These are phyloP conservation scores for Lichtheimia hyalospora DNA, from an alignment of 371 early-diverging fungal species.

Conservation along the genomic window DNA sequence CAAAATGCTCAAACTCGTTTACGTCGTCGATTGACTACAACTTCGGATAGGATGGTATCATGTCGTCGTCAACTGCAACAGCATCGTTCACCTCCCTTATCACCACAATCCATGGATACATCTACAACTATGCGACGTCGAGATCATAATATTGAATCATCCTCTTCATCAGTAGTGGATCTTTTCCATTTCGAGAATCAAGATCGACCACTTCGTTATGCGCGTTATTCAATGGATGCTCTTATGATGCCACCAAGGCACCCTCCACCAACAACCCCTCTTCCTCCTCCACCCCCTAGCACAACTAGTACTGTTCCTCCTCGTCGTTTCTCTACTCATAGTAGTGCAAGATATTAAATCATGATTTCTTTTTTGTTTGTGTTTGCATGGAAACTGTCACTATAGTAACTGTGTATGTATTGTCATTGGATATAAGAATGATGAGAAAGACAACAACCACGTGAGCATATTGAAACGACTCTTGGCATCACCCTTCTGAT, in stretches of 20 bases:
- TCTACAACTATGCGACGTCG: neutral
- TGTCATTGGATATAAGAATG: too few species aligned
- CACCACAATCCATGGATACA: neutral
- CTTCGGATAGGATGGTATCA: neutral
- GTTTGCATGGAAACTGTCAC: too few species aligned
- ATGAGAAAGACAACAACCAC: too few species aligned
- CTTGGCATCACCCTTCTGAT: too few species aligned
- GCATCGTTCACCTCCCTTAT: slow-evolving; percentile 3
- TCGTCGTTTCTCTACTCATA: neutral
- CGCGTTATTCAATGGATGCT: neutral
- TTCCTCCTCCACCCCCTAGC: slow-evolving; percentile 9
- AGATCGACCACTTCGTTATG: neutral
- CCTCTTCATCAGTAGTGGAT: slow-evolving; percentile 1
- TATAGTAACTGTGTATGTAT: too few species aligned
- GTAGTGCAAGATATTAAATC: neutral
- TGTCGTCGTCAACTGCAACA: neutral
- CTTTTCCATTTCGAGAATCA: slow-evolving; percentile 8
- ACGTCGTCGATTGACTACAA: neutral
- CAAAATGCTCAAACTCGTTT: neutral
- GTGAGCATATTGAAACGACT: too few species aligned
- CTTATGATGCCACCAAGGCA: slow-evolving; percentile 4
- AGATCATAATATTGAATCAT: too few species aligned
- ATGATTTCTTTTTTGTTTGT: slow-evolving; percentile 2
- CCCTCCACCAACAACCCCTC: slow-evolving; percentile 13
- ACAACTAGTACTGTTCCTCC: neutral